phyloP scores from a whole-genome alignment of 305 asterid species.

The Petunia hybrid region DNA sequence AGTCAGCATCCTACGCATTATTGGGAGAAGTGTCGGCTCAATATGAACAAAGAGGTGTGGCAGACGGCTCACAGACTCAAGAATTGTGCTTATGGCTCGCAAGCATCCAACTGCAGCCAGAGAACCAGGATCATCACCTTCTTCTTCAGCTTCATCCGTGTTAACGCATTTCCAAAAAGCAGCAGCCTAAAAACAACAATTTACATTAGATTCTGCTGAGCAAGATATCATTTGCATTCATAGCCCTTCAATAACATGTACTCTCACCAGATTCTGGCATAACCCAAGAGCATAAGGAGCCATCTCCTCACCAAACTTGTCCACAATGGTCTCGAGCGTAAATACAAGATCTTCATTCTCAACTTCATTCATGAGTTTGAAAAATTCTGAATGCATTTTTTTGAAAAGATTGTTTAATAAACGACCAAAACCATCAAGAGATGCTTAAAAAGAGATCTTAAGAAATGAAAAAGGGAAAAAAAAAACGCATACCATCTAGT shows the following conservation, averaged over 20 bases:
- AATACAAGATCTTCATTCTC: conserved; percentile 99
- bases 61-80: conserved; percentile 92
- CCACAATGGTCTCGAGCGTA: conserved; percentile 98
- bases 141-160: conserved; percentile 92
- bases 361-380: conserved; percentile 97
- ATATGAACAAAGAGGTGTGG: conserved; percentile 86
- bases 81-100: conserved; percentile 99
- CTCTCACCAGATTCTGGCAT: conserved; percentile 94
- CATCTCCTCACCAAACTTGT: conserved; percentile 99
- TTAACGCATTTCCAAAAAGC: conserved; percentile 99
- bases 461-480: too few species aligned
- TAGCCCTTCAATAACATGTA: conserved; percentile 23
- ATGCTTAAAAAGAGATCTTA: conserved; percentile 4
- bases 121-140: conserved; percentile 98
- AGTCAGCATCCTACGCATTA: conserved; percentile 96
- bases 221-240: conserved; percentile 1
- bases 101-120: conserved; percentile 99
- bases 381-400: conserved; percentile 67
- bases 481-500: conserved; percentile 73
- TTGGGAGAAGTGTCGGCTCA: conserved; percentile 93
- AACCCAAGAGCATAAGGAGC: conserved; percentile 98
- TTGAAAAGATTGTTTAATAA: conserved; percentile 1
- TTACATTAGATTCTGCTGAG: conserved; percentile 22
- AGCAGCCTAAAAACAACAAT: conserved; percentile 68
- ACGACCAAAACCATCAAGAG: background rate